Percentiles rank a stretch among this genome's conserved stretches.
These are phyloP conservation scores for Schwanniomyces pseudopolymorphus DNA, from an alignment of 805 yeast species.

Conservation along the genomic window DNA sequence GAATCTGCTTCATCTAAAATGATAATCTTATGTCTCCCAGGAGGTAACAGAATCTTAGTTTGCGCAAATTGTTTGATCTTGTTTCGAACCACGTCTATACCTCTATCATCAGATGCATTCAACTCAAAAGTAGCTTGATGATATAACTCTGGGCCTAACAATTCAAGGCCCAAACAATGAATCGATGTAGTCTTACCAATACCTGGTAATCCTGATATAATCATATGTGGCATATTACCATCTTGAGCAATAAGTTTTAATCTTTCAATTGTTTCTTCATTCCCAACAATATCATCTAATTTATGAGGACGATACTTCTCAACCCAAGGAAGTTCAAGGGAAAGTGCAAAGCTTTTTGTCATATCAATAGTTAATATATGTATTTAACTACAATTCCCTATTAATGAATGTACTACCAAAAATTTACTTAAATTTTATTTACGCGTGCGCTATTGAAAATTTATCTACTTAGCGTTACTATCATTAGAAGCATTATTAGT, in stretches of 20 bases:
- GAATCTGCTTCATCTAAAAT: conserved; percentile 95
- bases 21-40: conserved; percentile 88
- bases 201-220: conserved; percentile 95
- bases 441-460: not conserved
- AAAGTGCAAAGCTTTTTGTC: conserved; percentile 8
- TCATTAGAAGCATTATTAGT: not conserved
- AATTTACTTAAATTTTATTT: not conserved
- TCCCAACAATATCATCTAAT: conserved; percentile 88
- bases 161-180: conserved; percentile 82
- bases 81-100: conserved; percentile 93
- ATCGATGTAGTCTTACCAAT: conserved; percentile 96
- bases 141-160: conserved; percentile 67
- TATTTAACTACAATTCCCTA: not conserved
- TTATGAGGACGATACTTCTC: conserved; percentile 88
- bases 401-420: not conserved
- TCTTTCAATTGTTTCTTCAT: conserved; percentile 83
- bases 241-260: conserved; percentile 81
- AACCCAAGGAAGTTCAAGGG: conserved; percentile 56
- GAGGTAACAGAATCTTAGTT: conserved; percentile 82
- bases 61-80: conserved; percentile 95
- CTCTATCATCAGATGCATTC: conserved; percentile 96
- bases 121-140: conserved; percentile 85
- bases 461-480: not conserved
- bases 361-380: conserved; percentile 3
- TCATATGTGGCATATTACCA: conserved; percentile 97